A percentile compares a stretch with the other conserved stretches of the same genome.
These are phyloP conservation scores for Phytophthora europaea DNA, from an alignment of 352 stramenopile genomes.

Conservation along the genomic window DNA sequence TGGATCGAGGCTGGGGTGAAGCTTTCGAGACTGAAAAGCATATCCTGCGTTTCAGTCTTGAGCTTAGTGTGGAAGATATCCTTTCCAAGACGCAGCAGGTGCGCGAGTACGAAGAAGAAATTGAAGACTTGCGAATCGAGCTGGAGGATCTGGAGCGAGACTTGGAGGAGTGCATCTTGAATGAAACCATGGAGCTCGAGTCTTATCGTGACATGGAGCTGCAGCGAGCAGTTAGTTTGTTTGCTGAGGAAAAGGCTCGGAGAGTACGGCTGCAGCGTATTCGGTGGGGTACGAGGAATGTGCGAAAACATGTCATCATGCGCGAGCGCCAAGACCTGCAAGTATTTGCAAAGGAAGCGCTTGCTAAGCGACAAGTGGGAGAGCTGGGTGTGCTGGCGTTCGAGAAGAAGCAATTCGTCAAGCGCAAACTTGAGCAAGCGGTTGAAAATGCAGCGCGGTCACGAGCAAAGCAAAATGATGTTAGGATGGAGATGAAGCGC, in stretches of 20 bases:
- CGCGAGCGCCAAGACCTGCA: constrained; percentile 52
- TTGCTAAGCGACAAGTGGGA: constrained; percentile 53
- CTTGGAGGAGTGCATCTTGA: constrained; percentile 70
- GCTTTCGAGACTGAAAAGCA: constrained; percentile 85
- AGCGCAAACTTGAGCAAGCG: constrained; percentile 55
- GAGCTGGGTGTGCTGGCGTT: constrained; percentile 70
- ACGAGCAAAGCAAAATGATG: constrained; percentile 53
- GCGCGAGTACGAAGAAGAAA: constrained; percentile 75
- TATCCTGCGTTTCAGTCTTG: constrained; percentile 69
- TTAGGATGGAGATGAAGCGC: constrained; percentile 56
- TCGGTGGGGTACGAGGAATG: constrained; percentile 70
- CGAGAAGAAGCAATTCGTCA: constrained; percentile 60
- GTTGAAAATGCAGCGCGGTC: constrained; percentile 53
- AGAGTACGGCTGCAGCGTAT: constrained; percentile 67
- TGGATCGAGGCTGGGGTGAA: constrained; percentile 82
- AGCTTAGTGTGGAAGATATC: constrained; percentile 86
- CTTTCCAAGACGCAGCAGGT: constrained; percentile 67
- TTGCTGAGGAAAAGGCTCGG: constrained; percentile 44
- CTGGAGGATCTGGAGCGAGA: constrained; percentile 86
- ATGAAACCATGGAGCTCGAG: constrained; percentile 75
- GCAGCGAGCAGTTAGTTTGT: constrained; percentile 51
- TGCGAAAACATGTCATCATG: constrained; percentile 63
- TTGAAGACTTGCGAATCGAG: constrained; percentile 77
- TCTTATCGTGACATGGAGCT: constrained; percentile 69
- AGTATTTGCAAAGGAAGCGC: constrained; percentile 42